Base-by-base conservation (phyloP, 2,329 filamentous ascomycete species). In the Neurospora sp. region DNA sequence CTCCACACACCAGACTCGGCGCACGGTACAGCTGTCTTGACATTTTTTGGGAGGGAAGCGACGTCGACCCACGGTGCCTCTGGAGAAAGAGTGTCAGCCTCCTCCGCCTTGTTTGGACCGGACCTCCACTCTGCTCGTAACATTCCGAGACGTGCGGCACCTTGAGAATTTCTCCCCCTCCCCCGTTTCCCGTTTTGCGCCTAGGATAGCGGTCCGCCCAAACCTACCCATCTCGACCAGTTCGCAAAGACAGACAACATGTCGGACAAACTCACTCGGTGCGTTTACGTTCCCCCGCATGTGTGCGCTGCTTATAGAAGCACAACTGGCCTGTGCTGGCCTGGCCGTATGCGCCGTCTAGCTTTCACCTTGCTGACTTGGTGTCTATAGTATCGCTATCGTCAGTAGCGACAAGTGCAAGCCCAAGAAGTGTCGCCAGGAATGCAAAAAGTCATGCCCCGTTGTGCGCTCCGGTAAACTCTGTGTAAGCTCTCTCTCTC, bases 331-430 rank as follows among this genome's bases (percentile, higher is more conserved):
- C n/a, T 19, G 23, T 15, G 23, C 43, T 23, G 10, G 19, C 19
- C 19, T 23, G 43, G 19, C 19, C 19, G 66, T 7, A 42, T 69
- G 52, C 19, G 23, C 33, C 11, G 66, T 23, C 42, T 52, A 17
- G n/a, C 36, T 28, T 67, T 17, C 38, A n/a, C 19, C 40, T 68
- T 73, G 68, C 79, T 81, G 69, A 80, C 75, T 19, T 72, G 38
- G 70, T 36, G 68, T 23, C 17, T 76, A 67, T 79, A 96, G 96
- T 91, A 94, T 99, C 84, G 96, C 96, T 78, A 99, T 99, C 85
- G 93, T 99, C 86, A 98, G 95, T 83, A 91, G 88, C 81, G 96
- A 99, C 90, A 98, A 99, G 91, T 95, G 92, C 87, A 96, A 96
- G 81, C 92, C 92, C 71, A 95, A 94, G 91, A 98, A 98, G 93